phyloP scores from a whole-genome alignment of 345 rosid species.

The Camelina neglecta region DNA sequence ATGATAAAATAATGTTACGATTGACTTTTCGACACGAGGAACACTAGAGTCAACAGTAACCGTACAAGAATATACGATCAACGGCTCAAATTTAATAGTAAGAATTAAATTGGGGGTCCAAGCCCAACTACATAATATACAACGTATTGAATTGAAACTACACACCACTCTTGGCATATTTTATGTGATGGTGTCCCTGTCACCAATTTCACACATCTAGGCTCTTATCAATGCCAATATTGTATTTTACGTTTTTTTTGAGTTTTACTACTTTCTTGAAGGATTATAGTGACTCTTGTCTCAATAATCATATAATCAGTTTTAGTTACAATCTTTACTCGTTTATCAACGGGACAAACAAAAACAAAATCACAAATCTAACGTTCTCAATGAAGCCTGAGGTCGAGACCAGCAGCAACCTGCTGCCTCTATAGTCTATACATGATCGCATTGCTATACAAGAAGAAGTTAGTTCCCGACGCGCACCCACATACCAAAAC shows the following conservation, averaged over 20 bases:
- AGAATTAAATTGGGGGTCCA: background rate
- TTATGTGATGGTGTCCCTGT: background rate
- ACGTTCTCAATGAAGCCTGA: slow-evolving; percentile 30
- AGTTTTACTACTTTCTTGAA: slow-evolving; percentile 6
- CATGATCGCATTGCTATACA: slow-evolving; percentile 42
- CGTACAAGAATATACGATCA: slow-evolving; percentile 7
- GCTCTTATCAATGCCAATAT: background rate
- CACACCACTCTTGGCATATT: background rate
- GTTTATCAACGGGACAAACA: slow-evolving; percentile 9
- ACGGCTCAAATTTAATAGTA: slow-evolving; percentile 1
- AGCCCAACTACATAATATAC: slow-evolving; percentile 11
- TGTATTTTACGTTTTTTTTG: background rate
- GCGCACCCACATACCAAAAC: slow-evolving; percentile 31
- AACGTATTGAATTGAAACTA: background rate
- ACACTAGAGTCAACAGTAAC: slow-evolving; percentile 7
- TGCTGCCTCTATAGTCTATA: slow-evolving; percentile 16
- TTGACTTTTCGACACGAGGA: background rate
- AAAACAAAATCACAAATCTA: slow-evolving; percentile 28
- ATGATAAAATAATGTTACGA: background rate
- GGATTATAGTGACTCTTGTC: background rate
- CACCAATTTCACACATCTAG: background rate
- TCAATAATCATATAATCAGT: background rate
- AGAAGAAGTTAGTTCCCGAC: slow-evolving; percentile 35
- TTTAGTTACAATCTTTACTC: slow-evolving; percentile 3
- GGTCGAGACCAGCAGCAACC: slow-evolving; percentile 10